These are phyloP conservation scores for Salix udensis DNA, from an alignment of 345 rosid species.

Conservation along the genomic window DNA sequence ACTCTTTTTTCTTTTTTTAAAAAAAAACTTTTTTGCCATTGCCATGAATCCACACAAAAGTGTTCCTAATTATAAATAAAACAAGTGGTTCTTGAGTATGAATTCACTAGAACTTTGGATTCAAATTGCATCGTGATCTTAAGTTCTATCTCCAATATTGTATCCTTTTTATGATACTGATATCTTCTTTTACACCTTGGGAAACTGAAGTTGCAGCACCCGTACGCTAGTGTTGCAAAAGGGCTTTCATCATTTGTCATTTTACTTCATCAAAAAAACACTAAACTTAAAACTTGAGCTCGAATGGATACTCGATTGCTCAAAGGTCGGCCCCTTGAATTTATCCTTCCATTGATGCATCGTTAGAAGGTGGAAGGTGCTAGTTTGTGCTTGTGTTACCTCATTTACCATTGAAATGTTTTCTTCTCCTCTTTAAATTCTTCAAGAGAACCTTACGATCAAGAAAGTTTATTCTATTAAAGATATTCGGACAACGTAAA, in stretches of 20 bases:
- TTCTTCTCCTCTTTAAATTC: not conserved
- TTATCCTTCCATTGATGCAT: not conserved
- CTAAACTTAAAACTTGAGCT: not conserved
- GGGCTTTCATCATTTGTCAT: not conserved
- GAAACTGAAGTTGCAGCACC: not conserved
- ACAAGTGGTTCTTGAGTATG: not conserved
- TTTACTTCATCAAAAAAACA: not conserved
- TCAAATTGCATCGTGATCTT: not conserved
- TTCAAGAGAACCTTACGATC: no score
- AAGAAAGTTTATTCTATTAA: no score
- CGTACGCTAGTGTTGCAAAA: not conserved
- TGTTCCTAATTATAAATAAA: not conserved
- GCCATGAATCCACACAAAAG: conserved; percentile 1
- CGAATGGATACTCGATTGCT: conserved; percentile 5
- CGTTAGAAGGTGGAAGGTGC: not conserved
- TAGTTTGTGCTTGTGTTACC: not conserved
- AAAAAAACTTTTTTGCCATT: not conserved
- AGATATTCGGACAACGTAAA: no score
- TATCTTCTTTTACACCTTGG: not conserved
- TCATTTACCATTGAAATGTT: not conserved
- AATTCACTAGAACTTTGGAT: not conserved
- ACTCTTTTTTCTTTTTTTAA: not conserved
- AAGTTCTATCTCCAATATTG: not conserved
- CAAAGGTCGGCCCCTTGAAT: not conserved
- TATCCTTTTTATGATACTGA: not conserved